Evolutionary conservation across 768 basidiomycete genomes (phyloP), one percentile per base, ranked within the genome.

Genomic region (Trametes cingulata): DNA sequence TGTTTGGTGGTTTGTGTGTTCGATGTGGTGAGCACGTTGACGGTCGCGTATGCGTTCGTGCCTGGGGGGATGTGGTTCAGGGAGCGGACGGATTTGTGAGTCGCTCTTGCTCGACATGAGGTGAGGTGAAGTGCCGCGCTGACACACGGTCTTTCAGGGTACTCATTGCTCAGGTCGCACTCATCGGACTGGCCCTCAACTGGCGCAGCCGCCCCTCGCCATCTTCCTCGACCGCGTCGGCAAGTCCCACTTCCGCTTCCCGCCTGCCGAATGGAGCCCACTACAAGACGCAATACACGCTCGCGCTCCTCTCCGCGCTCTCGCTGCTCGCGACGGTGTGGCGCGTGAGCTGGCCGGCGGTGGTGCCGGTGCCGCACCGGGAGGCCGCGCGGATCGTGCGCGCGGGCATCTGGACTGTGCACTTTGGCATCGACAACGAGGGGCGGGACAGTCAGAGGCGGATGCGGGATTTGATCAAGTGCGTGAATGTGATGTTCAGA

Each of bases 31-130:
- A 86, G 85, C 56, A 84, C 90, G 15, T 90, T 91, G 76, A 93
- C 92, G 0, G 91, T 91, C 54, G 93, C 93, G 0, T 94, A 95
- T 74, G 92, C 93, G 1, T 95, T 94, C 65, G 91, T 95, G 13
- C 92, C 92, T 2, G 89, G 89, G 0, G 92, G 91, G 0, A 72
- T 78, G 58, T 82, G 85, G 66, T 75, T 95, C 49, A 77, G 93
- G 51, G 93, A 95, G 74, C 78, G 87, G 19, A 92, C 91, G 33
- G 84, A 91, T 69, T 61, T 87, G 84, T 91, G 67, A 71, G 83
- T 80, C 15, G 40, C 51, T 43, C 45, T 62, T 33, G 29, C 24
- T 41, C 29, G 41, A 36, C 9, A 0, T 39, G 36, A 10, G 36
- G 14, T 37, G 36, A 42, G 42, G 13, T 52, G 24, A 0, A 41